Evolutionary conservation across 768 basidiomycete species (phyloP), one percentile per base, ranked within the genome.

Genomic region (Agrocybe praecox): DNA sequence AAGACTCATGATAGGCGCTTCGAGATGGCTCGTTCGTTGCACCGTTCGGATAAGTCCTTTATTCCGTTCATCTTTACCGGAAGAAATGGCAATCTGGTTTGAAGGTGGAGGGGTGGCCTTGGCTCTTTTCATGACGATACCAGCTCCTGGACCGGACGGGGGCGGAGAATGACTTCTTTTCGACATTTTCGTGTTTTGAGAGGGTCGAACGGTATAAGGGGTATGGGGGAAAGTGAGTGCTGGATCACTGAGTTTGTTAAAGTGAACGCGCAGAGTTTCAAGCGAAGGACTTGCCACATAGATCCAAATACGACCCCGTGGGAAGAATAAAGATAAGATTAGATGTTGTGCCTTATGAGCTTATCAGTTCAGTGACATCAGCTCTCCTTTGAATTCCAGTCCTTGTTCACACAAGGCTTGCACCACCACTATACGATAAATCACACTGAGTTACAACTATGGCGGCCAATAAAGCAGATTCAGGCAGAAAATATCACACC

Each of bases 1-100:
- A 59, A 99, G 77, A 65, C 90, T 91, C 66, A 98, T 86, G 66
- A 99, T 98, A 24, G 97, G 97, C 43, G 95, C 94, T 64, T 94
- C 89, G 40, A 98, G 81, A 62, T 83, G 88, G 73, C 92, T 94
- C n/a, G 97, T 99, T 46, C 97, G 82, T 70, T 92, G 90, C 23
- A 98, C 84, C 21, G 84, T 89, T 60, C 95, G 82, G 59, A 96
- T 80, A 51, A 95, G 84, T 19, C 87, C 91, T 68, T 92, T 91
- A 71, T 81, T 83, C 50, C 85, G 79, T 58, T 89, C 87, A 66
- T 92, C 86, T 53, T 82, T 82, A 0, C 84, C 80, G 2, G 88
- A 88, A 0, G 92, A 93, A 34, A 94, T 92, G 36, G 81, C 81
- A 48, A 94, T 83, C 65, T 94, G 89, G 63, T 80, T 89, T 2